These are phyloP conservation scores for Posidonia australis DNA, from an alignment of 106 monocot genomes.

Conservation along the genomic window DNA sequence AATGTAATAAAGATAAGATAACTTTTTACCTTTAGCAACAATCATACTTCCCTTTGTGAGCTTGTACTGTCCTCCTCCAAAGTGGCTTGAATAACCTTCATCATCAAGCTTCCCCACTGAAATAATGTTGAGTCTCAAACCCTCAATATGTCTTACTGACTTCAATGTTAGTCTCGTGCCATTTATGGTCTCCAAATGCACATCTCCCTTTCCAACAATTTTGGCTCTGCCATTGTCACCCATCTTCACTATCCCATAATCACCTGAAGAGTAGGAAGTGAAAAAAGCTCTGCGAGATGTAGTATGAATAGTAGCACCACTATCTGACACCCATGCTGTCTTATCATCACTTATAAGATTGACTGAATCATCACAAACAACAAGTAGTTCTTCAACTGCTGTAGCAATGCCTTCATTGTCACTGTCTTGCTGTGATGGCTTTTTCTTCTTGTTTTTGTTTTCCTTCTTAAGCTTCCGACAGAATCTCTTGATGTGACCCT, in stretches of 20 bases:
- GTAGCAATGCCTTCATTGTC: background rate
- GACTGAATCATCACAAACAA: background rate
- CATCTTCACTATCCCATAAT: constrained; percentile 11
- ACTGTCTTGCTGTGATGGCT: background rate
- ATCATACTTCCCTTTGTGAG: background rate
- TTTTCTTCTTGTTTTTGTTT: background rate
- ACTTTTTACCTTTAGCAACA: constrained; percentile 4
- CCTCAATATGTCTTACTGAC: constrained; percentile 2
- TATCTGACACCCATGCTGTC: background rate
- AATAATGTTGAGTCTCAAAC: background rate
- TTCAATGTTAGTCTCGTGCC: background rate
- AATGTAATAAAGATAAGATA: background rate
- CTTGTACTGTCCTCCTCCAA: background rate
- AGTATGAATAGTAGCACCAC: background rate
- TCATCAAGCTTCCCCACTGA: constrained; percentile 4
- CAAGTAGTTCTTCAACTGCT: background rate
- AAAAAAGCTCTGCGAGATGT: background rate
- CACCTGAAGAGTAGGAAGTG: constrained; percentile 1
- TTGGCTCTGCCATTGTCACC: background rate
- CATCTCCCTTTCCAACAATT: background rate
- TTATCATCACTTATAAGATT: background rate
- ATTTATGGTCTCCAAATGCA: background rate
- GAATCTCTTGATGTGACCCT: background rate
- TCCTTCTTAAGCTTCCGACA: background rate
- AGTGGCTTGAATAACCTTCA: background rate